Base-by-base conservation (phyloP, 2,329 filamentous ascomycete species). In the Dryadomyces quercus-mongolicae region DNA sequence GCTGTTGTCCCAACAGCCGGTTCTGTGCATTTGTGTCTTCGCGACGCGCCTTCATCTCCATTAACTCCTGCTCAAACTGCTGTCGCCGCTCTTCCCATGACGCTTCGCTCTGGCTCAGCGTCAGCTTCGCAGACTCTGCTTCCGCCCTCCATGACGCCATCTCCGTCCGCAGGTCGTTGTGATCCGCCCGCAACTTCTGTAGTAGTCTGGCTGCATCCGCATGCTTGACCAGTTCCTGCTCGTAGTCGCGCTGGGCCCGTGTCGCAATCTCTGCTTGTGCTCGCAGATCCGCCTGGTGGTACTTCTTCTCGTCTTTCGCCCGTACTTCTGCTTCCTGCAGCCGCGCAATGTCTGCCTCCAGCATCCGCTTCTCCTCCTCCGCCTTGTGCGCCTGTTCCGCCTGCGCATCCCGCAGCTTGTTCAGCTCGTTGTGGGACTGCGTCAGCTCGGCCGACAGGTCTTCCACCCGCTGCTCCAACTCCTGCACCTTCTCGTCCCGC, bases 161-260 rank as follows among this genome's bases (percentile, higher is more conserved):
- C 56, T 94, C 81, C 1, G 86, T 85, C 70, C 88, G 91, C 57
- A 97, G 71, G 61, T 88, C 75, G 63, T 95, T 93, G 68, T 87
- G 80, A 60, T 97, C 89, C 4, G 76, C 75, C 52, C 93, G 87
- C 50, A 95, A 74, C 53, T 77, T 77, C 61, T 95, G 89, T 15
- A 96, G 75, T 40, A 82, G 80, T 69, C 90, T 91, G 13, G 92
- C 88, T n/a, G 92, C 93, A 60, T 96, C 89, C 1, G 91, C 92
- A 69, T 98, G 93, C 71, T 93, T 96, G 63, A 95, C 80, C 12
- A 98, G 77, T 67, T 98, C 93, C 58, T 84, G 84, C 67, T 98
- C 94, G 65, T 98, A 98, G 61, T 93, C 91, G 65, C 95, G 86
- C 66, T 98, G 93, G 3, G 93, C 90, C 67, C 89, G 87, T 53